Conservation (phyloP, 2,329 filamentous ascomycete genomes). For the Scedosporium minutisporum region DNA sequence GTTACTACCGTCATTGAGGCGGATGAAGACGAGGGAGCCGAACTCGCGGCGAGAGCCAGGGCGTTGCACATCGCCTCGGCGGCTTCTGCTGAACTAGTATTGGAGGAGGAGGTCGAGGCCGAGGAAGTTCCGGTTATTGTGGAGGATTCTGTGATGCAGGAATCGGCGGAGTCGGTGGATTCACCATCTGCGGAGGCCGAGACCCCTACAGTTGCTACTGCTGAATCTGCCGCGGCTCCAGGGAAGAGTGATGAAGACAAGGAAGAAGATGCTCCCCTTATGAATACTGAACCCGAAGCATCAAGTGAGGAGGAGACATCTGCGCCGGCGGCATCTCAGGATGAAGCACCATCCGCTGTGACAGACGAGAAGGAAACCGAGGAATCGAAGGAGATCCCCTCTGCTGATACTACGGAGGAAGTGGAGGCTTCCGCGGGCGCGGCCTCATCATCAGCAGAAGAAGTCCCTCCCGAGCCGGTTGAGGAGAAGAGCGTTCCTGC, state of each 20-base stretch:
- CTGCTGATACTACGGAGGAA: background rate
- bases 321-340: background rate
- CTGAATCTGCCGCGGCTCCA: background rate
- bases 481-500: background rate
- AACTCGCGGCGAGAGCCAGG: constrained; percentile 17
- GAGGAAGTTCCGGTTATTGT: constrained; percentile 32
- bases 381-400: background rate
- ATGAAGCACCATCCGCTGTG: background rate
- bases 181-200: background rate
- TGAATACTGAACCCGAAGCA: background rate
- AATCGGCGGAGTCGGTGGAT: background rate
- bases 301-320: background rate
- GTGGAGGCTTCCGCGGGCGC: background rate
- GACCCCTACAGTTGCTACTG: background rate
- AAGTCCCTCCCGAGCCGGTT: background rate
- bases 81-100: background rate
- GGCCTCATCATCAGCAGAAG: background rate
- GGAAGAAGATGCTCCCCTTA: background rate
- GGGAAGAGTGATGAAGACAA: background rate
- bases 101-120: constrained; percentile 21
- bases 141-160: constrained; percentile 10
- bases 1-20: constrained; percentile 63
- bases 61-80: constrained; percentile 7
- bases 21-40: constrained; percentile 11
- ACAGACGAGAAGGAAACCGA: background rate